Percentiles rank a stretch among this genome's conserved stretches.
Conservation (phyloP, 225 moss, liverwort and hornwort genomes). For the Antitrichia curtipendula region DNA sequence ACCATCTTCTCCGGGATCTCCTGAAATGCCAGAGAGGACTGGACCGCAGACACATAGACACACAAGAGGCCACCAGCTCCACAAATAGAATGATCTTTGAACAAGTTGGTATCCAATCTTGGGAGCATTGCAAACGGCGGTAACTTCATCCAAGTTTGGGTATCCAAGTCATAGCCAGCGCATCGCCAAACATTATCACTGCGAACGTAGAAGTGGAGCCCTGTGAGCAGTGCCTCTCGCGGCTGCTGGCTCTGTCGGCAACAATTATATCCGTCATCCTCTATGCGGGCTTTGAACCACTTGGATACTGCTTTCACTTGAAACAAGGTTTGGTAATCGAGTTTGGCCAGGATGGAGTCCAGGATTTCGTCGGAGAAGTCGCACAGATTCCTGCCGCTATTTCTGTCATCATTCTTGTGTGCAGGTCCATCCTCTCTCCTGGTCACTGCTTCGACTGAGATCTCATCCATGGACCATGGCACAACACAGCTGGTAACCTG, state of each 20-base stretch:
- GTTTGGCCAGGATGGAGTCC: background rate
- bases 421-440: too few relatives aligned
- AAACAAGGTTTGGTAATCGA: background rate
- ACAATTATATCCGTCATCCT: background rate
- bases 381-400: background rate
- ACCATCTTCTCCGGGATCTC: too few relatives aligned
- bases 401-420: background rate
- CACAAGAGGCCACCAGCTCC: slow-evolving; percentile 15
- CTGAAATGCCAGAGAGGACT: too few relatives aligned
- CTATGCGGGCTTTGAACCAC: background rate
- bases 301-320: background rate
- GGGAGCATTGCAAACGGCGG: background rate
- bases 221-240: background rate
- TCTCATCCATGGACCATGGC: background rate
- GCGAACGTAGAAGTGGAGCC: background rate
- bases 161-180: background rate
- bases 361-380: background rate
- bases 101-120: background rate
- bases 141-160: background rate
- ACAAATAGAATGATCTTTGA: slow-evolving; percentile 4
- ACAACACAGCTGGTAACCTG: background rate
- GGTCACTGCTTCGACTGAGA: background rate
- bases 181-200: background rate
- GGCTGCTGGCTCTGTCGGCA: background rate
- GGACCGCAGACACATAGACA: too few relatives aligned